phyloP scores from a whole-genome alignment of 441 rosid species.

The Populus trichocarpa region DNA sequence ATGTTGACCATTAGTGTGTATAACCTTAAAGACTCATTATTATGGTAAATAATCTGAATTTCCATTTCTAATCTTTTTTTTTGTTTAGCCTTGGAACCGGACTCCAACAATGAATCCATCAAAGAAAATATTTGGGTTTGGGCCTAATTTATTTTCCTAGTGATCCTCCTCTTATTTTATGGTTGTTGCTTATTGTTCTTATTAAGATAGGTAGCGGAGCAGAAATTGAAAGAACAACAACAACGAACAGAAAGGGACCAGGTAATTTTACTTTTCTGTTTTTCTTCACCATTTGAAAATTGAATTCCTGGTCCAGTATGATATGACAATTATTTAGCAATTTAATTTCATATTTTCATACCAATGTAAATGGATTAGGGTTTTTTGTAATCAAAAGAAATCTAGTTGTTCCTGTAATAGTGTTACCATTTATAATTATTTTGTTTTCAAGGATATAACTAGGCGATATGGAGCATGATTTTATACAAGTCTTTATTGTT shows the following conservation, averaged over 20 bases:
- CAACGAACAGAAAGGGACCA: conserved; percentile 42
- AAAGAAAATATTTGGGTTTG: conserved; percentile 73
- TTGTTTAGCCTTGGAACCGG: conserved; percentile 47
- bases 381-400: no score
- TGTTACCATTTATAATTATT: neutral
- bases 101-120: conserved; percentile 66
- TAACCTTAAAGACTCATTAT: neutral
- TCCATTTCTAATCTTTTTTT: no score
- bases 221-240: conserved; percentile 23
- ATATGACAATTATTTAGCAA: no score
- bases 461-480: neutral
- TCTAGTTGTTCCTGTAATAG: no score
- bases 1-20: neutral
- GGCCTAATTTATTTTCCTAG: neutral
- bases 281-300: neutral
- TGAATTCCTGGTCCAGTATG: neutral
- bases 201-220: conserved; percentile 50
- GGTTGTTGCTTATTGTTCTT: conserved; percentile 3
- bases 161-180: neutral
- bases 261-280: conserved; percentile 30
- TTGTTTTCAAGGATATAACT: neutral
- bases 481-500: neutral
- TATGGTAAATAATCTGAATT: conserved; percentile 5
- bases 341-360: no score
- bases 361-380: no score